Conservation (phyloP, 108 stramenopile species). For the Nitzschia sp. region DNA sequence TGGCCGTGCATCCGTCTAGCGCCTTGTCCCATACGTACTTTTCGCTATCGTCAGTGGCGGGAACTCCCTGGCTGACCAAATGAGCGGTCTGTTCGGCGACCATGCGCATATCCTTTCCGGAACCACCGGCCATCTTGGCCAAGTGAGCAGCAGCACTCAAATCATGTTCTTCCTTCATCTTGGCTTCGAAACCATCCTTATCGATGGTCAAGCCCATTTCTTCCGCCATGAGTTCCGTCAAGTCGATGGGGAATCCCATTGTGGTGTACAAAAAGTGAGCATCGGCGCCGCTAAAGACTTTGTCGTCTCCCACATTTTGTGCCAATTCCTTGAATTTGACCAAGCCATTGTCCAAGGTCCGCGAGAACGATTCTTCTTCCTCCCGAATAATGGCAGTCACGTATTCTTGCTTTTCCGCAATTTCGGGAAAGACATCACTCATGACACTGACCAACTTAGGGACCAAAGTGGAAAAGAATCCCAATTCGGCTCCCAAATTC, state of each 20-base stretch:
- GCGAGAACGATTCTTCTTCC: conserved; percentile 95
- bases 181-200: conserved; percentile 84
- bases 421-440: conserved; percentile 93
- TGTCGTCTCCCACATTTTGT: conserved; percentile 53
- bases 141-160: conserved; percentile 66
- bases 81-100: conserved; percentile 97
- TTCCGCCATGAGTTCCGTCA: conserved; percentile 99
- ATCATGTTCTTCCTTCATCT: conserved; percentile 90
- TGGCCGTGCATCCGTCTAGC: conserved; percentile 71
- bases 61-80: conserved; percentile 72
- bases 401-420: conserved; percentile 77
- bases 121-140: conserved; percentile 85
- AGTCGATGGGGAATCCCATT: conserved; percentile 98
- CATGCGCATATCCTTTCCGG: conserved; percentile 92
- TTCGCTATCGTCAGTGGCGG: conserved; percentile 77
- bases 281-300: conserved; percentile 88
- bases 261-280: conserved; percentile 95
- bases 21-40: conserved; percentile 92
- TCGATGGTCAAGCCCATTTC: conserved; percentile 94
- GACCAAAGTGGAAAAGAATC: conserved; percentile 94
- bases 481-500: conserved; percentile 90
- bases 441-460: conserved; percentile 83
- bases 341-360: conserved; percentile 95
- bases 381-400: conserved; percentile 86
- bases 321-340: conserved; percentile 91